Evolutionary conservation across 75 land plant genomes (phyloP).

Genomic region (Pinus taeda): DNA sequence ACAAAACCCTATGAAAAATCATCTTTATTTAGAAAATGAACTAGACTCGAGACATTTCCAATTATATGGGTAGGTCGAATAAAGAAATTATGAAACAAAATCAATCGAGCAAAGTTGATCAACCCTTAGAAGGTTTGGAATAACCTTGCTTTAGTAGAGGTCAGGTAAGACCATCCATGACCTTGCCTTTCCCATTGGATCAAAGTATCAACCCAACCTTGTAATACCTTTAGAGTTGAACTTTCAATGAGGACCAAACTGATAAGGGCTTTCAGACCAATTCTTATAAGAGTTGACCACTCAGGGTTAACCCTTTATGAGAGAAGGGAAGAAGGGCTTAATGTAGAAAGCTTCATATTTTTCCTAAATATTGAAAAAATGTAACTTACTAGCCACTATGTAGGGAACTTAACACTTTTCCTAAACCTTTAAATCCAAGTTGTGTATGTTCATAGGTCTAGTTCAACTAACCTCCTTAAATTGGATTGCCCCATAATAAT

Average conservation of each 20-base stretch:
- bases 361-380: neutral
- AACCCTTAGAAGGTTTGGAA: too few species aligned
- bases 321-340: neutral
- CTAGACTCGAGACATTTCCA: neutral
- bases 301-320: neutral
- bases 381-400: neutral
- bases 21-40: neutral
- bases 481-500: slow-evolving; percentile 11
- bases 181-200: too few species aligned
- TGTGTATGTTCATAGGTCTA: too few species aligned
- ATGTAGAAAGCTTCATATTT: neutral
- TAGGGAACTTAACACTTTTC: neutral
- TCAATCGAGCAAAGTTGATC: too few species aligned
- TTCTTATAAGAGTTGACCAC: neutral
- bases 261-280: too few species aligned
- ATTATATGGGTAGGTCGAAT: neutral
- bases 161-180: too few species aligned
- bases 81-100: too few species aligned
- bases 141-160: too few species aligned
- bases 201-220: too few species aligned
- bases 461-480: slow-evolving; percentile 12
- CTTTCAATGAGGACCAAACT: too few species aligned
- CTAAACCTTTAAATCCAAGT: neutral
- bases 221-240: too few species aligned
- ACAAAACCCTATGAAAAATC: neutral